A percentile compares a stretch with the other conserved stretches of the same genome.
Evolutionary conservation across 768 basidiomycete genomes (phyloP).

Genomic region (Polyporus arcularius): DNA sequence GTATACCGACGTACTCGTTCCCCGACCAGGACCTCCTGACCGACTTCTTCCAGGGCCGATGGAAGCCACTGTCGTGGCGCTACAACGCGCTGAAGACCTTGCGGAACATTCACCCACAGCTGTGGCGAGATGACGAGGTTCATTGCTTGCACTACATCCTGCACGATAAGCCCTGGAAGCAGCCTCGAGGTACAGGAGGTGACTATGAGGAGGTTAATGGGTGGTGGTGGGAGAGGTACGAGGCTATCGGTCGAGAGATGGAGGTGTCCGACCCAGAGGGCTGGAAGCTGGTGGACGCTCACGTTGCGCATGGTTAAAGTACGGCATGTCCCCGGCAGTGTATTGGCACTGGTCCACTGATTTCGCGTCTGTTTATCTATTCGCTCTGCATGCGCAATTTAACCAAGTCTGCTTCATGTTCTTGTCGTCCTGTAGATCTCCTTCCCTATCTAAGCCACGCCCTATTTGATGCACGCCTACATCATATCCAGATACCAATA

Average conservation of each 20-base stretch:
- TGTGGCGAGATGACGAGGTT: constrained; percentile 88
- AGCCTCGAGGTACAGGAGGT: constrained; percentile 44
- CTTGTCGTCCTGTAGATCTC: not conserved
- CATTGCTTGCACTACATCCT: constrained; percentile 88
- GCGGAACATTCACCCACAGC: constrained; percentile 61
- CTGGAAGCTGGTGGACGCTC: constrained; percentile 52
- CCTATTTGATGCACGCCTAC: not conserved
- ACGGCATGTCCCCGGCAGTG: not conserved
- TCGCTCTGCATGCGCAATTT: not conserved
- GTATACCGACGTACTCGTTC: constrained; percentile 62
- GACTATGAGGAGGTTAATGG: constrained; percentile 53
- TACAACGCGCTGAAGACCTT: constrained; percentile 95
- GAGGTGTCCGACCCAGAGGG: constrained; percentile 43
- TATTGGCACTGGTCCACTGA: too few species aligned
- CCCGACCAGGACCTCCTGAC: constrained; percentile 94
- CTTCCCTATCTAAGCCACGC: too few species aligned
- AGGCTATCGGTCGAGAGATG: constrained; percentile 43
- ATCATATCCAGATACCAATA: constrained; percentile 3
- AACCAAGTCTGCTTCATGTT: not conserved
- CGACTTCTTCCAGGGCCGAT: constrained; percentile 73
- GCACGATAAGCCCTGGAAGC: constrained; percentile 84
- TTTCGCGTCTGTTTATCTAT: not conserved
- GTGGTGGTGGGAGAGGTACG: constrained; percentile 84
- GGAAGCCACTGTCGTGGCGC: constrained; percentile 80
- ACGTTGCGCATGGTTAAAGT: constrained; percentile 39